Conservation (phyloP, 768 basidiomycete genomes). For the Hypholoma fasciculare region DNA sequence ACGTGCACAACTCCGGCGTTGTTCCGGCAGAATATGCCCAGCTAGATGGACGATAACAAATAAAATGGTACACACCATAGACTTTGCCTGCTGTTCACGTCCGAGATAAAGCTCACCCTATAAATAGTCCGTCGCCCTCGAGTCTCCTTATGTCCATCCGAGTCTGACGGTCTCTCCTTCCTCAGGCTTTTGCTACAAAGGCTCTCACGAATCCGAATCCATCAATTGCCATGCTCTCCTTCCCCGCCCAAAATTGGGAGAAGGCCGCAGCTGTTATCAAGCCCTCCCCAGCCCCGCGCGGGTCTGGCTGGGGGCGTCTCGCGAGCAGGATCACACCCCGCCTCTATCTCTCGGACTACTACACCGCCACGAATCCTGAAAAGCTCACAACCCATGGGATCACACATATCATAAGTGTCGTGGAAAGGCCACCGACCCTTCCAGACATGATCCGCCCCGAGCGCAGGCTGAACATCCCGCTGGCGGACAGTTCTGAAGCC, state of each 20-base stretch:
- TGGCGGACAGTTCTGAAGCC: constrained; percentile 28
- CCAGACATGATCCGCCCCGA: constrained; percentile 43
- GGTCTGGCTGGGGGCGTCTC: constrained; percentile 19
- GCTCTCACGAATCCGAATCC: background rate
- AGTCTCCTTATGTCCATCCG: background rate
- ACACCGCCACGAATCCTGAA: constrained; percentile 49
- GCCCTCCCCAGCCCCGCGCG: constrained; percentile 3
- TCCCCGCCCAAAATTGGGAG: constrained; percentile 32
- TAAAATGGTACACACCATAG: no score
- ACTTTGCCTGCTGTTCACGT: no score
- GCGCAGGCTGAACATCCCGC: constrained; percentile 47
- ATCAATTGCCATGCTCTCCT: constrained; percentile 29
- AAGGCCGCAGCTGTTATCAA: constrained; percentile 17
- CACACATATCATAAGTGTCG: constrained; percentile 70
- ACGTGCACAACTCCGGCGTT: no score
- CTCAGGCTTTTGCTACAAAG: background rate
- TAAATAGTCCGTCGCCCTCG: background rate
- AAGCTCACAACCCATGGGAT: constrained; percentile 58
- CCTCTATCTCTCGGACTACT: constrained; percentile 65
- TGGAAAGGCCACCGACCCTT: constrained; percentile 51
- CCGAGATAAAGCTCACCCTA: background rate
- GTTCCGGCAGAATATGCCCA: no score
- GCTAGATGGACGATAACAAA: no score
- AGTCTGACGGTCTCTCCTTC: background rate
- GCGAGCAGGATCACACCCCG: constrained; percentile 43